Percentiles rank a stretch among this genome's conserved stretches.
Conservation (phyloP, 345 rosid genomes). For the Lumnitzera racemosa region DNA sequence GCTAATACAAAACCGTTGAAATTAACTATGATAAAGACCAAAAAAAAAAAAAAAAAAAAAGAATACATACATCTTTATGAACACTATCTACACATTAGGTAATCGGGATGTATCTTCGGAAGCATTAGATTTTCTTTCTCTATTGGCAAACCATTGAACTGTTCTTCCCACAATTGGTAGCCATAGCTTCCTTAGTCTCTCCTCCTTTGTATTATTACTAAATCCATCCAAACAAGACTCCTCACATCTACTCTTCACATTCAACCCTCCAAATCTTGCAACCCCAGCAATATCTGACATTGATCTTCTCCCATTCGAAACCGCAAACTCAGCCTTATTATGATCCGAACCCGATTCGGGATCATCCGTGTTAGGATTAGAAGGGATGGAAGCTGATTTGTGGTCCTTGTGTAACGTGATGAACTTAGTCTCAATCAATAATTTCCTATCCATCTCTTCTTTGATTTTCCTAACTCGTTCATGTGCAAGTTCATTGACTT, state of each 20-base stretch:
- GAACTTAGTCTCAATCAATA: conserved; percentile 37
- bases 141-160: conserved; percentile 67
- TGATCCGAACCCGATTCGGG: conserved; percentile 21
- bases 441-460: conserved; percentile 58
- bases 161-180: conserved; percentile 71
- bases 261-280: conserved; percentile 35
- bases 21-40: too few species aligned
- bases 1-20: too few species aligned
- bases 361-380: neutral
- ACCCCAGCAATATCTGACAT: conserved; percentile 66
- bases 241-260: conserved; percentile 15
- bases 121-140: conserved; percentile 37
- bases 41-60: neutral
- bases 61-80: neutral
- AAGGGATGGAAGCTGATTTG: too few species aligned
- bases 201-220: conserved; percentile 19
- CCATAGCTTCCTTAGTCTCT: conserved; percentile 51
- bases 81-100: neutral
- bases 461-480: conserved; percentile 30
- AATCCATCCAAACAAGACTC: conserved; percentile 18
- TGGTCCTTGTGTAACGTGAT: too few species aligned
- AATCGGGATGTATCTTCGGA: conserved; percentile 26
- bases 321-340: conserved; percentile 19
- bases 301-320: conserved; percentile 45
- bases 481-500: conserved; percentile 13